phyloP scores from a whole-genome alignment of 345 rosid species.

The Pugionium dolabratum region DNA sequence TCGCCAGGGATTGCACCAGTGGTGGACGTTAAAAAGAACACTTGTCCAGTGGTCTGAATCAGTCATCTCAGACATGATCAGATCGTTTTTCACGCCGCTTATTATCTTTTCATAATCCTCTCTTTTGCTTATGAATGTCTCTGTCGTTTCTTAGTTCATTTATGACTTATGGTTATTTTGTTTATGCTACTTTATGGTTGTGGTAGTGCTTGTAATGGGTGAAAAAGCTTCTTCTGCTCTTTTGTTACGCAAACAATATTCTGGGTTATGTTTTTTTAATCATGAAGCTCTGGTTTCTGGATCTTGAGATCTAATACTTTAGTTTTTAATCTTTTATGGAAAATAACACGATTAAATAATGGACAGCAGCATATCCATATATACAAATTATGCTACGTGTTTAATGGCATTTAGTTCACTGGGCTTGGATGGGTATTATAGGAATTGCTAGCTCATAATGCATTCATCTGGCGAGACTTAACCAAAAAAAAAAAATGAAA shows the following conservation, averaged over 20 bases:
- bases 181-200: constrained; percentile 6
- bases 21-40: constrained; percentile 41
- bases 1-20: constrained; percentile 80
- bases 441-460: no score
- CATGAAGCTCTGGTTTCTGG: not conserved
- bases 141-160: constrained; percentile 1
- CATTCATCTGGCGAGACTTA: no score
- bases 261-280: not conserved
- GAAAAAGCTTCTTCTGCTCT: not conserved
- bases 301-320: not conserved
- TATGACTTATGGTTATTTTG: constrained; percentile 24
- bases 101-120: constrained; percentile 10
- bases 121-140: constrained; percentile 14
- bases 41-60: not conserved
- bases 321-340: no score
- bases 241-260: constrained; percentile 1
- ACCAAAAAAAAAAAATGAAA: no score
- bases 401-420: not conserved
- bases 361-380: no score
- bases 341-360: no score
- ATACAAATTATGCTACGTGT: no score
- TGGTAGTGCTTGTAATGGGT: constrained; percentile 19
- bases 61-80: constrained; percentile 5
- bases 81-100: not conserved
- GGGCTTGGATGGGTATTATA: not conserved